Conservation (phyloP, 23 red algal species). For the Gracilaria gracilis region DNA sequence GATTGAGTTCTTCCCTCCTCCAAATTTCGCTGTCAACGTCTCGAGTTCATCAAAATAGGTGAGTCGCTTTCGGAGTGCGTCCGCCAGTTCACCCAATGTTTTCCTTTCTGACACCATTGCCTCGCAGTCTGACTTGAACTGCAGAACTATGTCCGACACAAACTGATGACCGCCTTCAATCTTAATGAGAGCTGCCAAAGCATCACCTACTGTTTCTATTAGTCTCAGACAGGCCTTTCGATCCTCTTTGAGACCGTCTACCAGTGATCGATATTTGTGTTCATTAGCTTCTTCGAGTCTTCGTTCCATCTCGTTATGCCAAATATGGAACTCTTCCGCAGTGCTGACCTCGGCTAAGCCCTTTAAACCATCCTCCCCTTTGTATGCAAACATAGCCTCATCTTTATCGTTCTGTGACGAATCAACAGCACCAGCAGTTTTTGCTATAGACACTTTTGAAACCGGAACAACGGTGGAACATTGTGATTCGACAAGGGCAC, state of each 20-base stretch:
- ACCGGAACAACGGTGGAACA: background rate
- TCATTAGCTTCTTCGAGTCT: conserved; percentile 76
- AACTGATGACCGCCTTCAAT: conserved; percentile 28
- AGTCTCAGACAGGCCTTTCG: conserved; percentile 11
- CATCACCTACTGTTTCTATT: conserved; percentile 15
- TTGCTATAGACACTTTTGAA: background rate
- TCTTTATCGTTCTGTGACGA: background rate
- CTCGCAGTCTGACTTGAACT: conserved; percentile 72
- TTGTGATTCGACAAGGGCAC: conserved; percentile 47
- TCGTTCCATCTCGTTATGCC: conserved; percentile 69
- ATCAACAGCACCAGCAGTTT: background rate
- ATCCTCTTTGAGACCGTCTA: conserved; percentile 41
- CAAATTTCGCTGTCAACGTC: conserved; percentile 69
- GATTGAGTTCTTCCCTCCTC: conserved; percentile 54
- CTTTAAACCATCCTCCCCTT: conserved; percentile 54
- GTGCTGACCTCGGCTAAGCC: conserved; percentile 48
- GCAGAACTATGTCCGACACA: conserved; percentile 32
- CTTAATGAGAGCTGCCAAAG: conserved; percentile 30
- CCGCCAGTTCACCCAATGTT: conserved; percentile 75
- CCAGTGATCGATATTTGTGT: conserved; percentile 58
- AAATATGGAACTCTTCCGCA: conserved; percentile 66
- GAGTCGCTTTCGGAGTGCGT: conserved; percentile 82
- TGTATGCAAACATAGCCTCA: conserved; percentile 16
- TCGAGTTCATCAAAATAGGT: conserved; percentile 91
- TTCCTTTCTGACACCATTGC: conserved; percentile 72